These are phyloP conservation scores for Yamadazyma epiphylla DNA, from an alignment of 1,139 yeast genomes.

Conservation along the genomic window DNA sequence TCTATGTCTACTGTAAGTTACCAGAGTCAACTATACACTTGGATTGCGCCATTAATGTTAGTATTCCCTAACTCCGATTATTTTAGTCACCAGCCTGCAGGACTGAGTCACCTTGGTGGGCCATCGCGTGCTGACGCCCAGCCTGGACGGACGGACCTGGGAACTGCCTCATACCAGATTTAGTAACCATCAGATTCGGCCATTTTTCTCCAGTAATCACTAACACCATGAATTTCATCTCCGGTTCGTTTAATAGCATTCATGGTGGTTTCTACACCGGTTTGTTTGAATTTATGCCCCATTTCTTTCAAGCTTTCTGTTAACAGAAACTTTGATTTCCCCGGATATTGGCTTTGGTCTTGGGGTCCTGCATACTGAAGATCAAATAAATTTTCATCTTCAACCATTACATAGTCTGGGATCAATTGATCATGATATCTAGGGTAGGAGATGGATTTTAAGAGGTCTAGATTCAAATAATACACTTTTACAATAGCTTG, in stretches of 20 bases:
- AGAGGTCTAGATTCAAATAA: conserved; percentile 52
- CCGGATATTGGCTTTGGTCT: no score
- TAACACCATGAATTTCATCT: conserved; percentile 30
- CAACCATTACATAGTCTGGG: conserved; percentile 67
- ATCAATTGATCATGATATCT: conserved; percentile 85
- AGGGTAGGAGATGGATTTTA: conserved; percentile 72
- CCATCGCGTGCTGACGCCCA: no score
- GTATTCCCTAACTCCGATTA: no score
- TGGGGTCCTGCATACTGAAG: no score
- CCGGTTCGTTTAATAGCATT: conserved; percentile 31
- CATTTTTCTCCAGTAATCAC: conserved; percentile 44
- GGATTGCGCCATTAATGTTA: no score
- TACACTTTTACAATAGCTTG: conserved; percentile 72
- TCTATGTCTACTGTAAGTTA: no score
- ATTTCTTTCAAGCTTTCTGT: conserved; percentile 12
- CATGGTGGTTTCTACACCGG: conserved; percentile 42
- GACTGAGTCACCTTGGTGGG: no score
- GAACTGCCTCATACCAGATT: no score
- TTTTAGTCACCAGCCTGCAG: no score
- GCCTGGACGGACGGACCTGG: no score
- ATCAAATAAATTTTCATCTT: conserved; percentile 33
- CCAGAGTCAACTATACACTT: no score
- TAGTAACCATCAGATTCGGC: conserved; percentile 43
- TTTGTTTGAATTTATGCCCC: conserved; percentile 29
- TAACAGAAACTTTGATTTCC: no score